Base-by-base conservation (phyloP, 805 yeast species). In the Candida pseudoglaebosa region DNA sequence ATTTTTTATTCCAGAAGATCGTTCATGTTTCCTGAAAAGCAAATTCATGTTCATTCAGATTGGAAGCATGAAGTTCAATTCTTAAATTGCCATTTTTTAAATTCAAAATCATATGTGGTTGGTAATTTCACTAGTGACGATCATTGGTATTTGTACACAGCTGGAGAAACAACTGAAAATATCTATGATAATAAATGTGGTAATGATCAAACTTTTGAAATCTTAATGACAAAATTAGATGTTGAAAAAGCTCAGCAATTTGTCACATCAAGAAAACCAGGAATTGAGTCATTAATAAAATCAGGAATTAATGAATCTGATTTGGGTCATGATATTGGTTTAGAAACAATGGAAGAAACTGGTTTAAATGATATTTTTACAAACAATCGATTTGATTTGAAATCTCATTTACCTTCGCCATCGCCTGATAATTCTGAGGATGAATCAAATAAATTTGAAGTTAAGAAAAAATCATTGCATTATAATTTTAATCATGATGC, bases 11-110 rank as follows among this genome's bases (percentile, higher is more conserved):
- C 97, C 4, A 78, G 97, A 59, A 79, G 96, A 59, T 76, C 88
- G 26, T 90, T 90, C 62, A 82, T 91, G 91, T 91, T 89, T 60
- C 99, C 98, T 7, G 78, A 80, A 30, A 80, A 74, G 53, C 99
- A 91, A 65, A 69, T 73, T 34, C 78, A 79, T 41, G 81, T 95
- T 36, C 98, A 91, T 60, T 75, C 75, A 41, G 80, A 79, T 52
- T 91, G 99, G 99, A 68, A 73, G 28, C 79, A 77, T 55, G 99
- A 91, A 57, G 83, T 89, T 14, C 61, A 63, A 14, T 78, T 76
- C 53, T 75, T 91, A 55, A 79, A 86, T 65, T 59, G 70, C 39
- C 77, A 70, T 54, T 91, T 91, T 56, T 56, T 64, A 21, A 61
- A 71, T 36, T 84, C 89, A 1, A 74, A 73, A 46, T 66, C 76